Evolutionary conservation across 139 green algal species (phyloP).

Genomic region (Coccomyxa sp.): DNA sequence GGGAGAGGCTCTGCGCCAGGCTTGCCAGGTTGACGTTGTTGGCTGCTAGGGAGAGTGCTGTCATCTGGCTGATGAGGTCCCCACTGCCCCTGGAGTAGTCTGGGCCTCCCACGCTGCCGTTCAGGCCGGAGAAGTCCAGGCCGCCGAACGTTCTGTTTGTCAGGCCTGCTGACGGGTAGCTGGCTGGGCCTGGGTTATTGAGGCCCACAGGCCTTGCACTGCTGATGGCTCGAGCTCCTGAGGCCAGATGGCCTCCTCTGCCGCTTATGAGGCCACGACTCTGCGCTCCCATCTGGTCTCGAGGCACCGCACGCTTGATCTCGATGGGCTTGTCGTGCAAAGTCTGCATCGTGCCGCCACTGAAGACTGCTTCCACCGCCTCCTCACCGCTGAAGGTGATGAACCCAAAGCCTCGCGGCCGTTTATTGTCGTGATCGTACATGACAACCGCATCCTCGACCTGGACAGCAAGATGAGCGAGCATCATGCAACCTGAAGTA

Average conservation of each 20-base stretch:
- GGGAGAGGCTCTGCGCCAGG: not conserved
- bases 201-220: not conserved
- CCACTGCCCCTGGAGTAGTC: not conserved
- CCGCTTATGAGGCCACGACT: not conserved
- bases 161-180: not conserved
- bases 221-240: not conserved
- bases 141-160: not conserved
- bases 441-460: conserved; percentile 83
- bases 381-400: conserved; percentile 91
- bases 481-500: not conserved
- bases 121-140: not conserved
- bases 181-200: not conserved
- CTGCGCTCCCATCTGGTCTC: conserved; percentile 66
- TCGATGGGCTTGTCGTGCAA: conserved; percentile 94
- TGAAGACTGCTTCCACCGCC: conserved; percentile 81
- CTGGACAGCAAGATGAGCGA: conserved; percentile 14
- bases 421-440: conserved; percentile 93
- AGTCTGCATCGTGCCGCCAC: conserved; percentile 76
- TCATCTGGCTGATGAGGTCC: not conserved
- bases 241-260: not conserved
- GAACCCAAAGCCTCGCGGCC: conserved; percentile 94
- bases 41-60: not conserved
- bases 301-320: conserved; percentile 86
- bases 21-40: not conserved
- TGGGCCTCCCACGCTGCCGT: not conserved